Conservation (phyloP, 805 yeast genomes). For the Torulaspora franciscae region DNA sequence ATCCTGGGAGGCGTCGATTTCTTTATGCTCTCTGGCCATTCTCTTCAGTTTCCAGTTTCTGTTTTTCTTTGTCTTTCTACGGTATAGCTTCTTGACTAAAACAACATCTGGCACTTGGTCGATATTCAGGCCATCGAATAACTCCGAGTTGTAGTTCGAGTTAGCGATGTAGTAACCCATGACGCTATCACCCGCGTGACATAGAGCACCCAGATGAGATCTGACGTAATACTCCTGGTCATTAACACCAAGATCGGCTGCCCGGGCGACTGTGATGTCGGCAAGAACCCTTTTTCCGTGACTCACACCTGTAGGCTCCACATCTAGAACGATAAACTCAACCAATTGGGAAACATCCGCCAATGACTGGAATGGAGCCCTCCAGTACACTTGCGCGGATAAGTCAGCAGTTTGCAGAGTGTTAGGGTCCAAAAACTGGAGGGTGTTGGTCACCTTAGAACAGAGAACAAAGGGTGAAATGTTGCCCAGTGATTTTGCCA, state of each 20-base stretch:
- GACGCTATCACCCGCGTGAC: conserved; percentile 95
- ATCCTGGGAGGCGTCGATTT: conserved; percentile 69
- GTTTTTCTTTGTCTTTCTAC: conserved; percentile 67
- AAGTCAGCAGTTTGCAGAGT: conserved; percentile 77
- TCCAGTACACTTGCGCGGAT: conserved; percentile 69
- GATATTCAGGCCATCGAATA: conserved; percentile 66
- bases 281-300: conserved; percentile 79
- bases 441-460: conserved; percentile 70
- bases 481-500: conserved; percentile 80
- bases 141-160: conserved; percentile 81
- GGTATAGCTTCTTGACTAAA: conserved; percentile 81
- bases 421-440: conserved; percentile 83
- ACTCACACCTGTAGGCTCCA: conserved; percentile 81
- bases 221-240: conserved; percentile 79
- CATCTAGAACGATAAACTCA: conserved; percentile 88
- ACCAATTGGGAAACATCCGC: conserved; percentile 70
- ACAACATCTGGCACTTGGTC: conserved; percentile 77
- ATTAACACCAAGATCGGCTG: conserved; percentile 80
- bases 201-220: conserved; percentile 87
- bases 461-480: conserved; percentile 79
- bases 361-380: conserved; percentile 71
- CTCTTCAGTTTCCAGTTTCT: conserved; percentile 92
- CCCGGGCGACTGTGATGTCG: conserved; percentile 86
- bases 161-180: conserved; percentile 85
- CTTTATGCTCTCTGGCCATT: conserved; percentile 94